Evolutionary conservation across 2,329 filamentous ascomycete species (phyloP), one percentile per base, ranked within the genome.

Genomic region (Gnomoniopsis smithogilvyi): DNA sequence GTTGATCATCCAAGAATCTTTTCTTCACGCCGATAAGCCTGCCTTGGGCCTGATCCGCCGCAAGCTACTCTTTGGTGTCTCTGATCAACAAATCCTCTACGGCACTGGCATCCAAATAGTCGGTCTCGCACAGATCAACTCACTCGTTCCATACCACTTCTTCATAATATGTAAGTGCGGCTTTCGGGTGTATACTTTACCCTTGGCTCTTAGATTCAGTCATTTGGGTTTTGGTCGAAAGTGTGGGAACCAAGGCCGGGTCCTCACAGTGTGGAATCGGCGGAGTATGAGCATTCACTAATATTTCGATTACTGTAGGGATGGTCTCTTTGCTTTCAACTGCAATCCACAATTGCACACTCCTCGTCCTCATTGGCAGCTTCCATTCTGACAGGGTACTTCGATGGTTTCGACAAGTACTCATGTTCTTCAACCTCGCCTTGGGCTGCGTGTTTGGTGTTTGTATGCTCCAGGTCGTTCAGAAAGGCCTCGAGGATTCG

Each of bases 51-150:
- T 57, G 15, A 54, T 62, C 21, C 76, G 79, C 21, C 84, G 86
- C 54, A 88, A 88, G 68, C 76, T 90, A 2, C 80, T 90, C 51
- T 83, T 81, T 67, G 80, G 83, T 62, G 85, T 88, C 73, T 85
- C 81, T 19, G 86, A 90, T 71, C 86, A 89, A 67, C 86, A 89
- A 70, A 85, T 89, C 69, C 75, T 89, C 56, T 86, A 85, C 19
- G 86, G 87, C 45, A 88, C 89, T 68, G 85, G 83, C n/a, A 83
- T 90, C 58, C 86, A 89, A 68, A 78, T 76, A 58, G 78, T 89
- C 24, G 87, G 82, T 0, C 78, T 90, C 1, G 81, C 81, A 4
- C 84, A 85, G 67, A 80, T 83, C 67, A 72, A 78, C 49, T 75
- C 75, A 6, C 80, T 89, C 68, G 78, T 86, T 0, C 80, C 85